Evolutionary conservation across 495 filamentous ascomycete species (phyloP).

Genomic region (Penicillium fimorum): DNA sequence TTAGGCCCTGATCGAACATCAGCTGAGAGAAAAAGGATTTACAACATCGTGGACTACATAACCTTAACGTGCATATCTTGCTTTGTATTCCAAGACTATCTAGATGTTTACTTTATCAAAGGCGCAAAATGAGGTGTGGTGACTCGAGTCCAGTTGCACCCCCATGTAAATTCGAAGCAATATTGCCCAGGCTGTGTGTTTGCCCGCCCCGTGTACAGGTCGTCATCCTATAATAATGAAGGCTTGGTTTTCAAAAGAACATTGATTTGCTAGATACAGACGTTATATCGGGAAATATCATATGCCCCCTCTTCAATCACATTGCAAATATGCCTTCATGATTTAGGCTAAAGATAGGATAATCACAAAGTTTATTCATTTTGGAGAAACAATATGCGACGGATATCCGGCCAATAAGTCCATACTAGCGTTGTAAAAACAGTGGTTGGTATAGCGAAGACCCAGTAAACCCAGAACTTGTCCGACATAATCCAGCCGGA

Average conservation of each 20-base stretch:
- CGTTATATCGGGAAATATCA: no score
- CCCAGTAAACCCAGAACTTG: conserved; percentile 36
- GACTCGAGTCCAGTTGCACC: neutral
- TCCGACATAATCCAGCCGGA: conserved; percentile 23
- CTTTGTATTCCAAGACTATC: neutral
- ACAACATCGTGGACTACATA: neutral
- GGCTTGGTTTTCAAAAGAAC: no score
- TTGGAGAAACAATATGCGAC: neutral
- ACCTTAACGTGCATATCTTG: neutral
- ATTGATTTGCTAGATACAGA: neutral
- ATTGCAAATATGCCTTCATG: no score
- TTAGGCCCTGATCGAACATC: neutral
- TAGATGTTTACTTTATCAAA: neutral
- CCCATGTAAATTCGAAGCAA: neutral
- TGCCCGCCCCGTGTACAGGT: neutral
- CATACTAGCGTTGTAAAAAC: conserved; percentile 3
- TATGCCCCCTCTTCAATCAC: no score
- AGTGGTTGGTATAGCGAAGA: conserved; percentile 28
- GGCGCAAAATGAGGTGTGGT: neutral
- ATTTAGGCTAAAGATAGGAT: no score
- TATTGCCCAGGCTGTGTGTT: neutral
- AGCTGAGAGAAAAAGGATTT: neutral
- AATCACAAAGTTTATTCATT: neutral
- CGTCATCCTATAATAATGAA: no score
- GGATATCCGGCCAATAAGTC: conserved; percentile 8